A percentile compares a stretch with the other conserved stretches of the same genome.
phyloP scores from a whole-genome alignment of 768 basidiomycete species.

The Termitomyces sp. region DNA sequence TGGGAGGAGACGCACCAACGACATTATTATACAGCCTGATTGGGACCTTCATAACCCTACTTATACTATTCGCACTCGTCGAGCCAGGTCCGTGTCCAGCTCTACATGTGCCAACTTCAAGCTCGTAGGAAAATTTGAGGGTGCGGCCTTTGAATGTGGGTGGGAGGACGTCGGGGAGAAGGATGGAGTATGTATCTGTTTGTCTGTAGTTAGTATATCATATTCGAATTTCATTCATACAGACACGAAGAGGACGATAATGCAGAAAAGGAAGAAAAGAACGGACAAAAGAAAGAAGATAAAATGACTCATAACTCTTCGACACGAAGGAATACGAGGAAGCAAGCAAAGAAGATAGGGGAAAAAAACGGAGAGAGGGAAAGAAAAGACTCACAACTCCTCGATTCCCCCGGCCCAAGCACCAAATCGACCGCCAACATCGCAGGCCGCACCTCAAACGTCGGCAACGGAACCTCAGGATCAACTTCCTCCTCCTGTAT shows the following conservation, averaged over 20 bases:
- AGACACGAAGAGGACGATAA: too few relatives aligned
- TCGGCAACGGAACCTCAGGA: constrained; percentile 70
- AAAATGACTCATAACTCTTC: too few relatives aligned
- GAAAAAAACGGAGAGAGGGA: not conserved
- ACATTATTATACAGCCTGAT: constrained; percentile 90
- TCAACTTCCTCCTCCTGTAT: constrained; percentile 45
- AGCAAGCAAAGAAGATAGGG: not conserved
- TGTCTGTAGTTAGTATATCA: too few relatives aligned
- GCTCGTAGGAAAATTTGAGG: constrained; percentile 83
- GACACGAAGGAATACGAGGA: not conserved
- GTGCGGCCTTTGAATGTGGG: constrained; percentile 88
- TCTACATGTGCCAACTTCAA: constrained; percentile 85
- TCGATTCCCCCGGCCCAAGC: constrained; percentile 79
- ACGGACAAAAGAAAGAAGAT: too few relatives aligned
- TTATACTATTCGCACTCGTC: constrained; percentile 40
- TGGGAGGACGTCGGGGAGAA: constrained; percentile 76
- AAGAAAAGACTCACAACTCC: constrained; percentile 62
- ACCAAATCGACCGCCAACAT: constrained; percentile 88
- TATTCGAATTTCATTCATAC: too few relatives aligned
- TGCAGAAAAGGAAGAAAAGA: too few relatives aligned
- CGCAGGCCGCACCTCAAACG: constrained; percentile 79
- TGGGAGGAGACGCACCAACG: constrained; percentile 45
- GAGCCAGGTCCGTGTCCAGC: constrained; percentile 33
- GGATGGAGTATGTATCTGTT: constrained; percentile 76
- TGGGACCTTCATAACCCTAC: constrained; percentile 86